A percentile compares a stretch with the other conserved stretches of the same genome.
Evolutionary conservation across 192 early-diverging fungal species (phyloP).

Genomic region (Coemansia erecta): DNA sequence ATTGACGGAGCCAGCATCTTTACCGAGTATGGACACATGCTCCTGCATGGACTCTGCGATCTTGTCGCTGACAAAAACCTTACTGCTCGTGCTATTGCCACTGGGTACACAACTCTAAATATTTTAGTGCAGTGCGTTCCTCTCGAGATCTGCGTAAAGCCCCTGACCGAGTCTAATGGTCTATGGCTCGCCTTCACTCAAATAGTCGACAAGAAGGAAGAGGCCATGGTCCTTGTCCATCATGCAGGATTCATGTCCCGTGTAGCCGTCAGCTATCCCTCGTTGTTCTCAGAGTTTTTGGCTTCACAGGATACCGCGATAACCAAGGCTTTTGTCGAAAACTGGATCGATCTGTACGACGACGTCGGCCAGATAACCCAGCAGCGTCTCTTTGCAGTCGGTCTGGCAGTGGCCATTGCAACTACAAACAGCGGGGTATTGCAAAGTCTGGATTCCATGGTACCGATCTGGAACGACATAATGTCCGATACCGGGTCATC

Average conservation of each 20-base stretch:
- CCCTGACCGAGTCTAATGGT: conserved; percentile 16
- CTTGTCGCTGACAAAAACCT: conserved; percentile 30
- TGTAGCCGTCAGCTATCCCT: conserved; percentile 30
- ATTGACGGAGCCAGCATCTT: conserved; percentile 44
- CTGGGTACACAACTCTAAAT: conserved; percentile 34
- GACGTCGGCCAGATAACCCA: conserved; percentile 29
- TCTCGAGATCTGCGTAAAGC: not conserved
- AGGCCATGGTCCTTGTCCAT: conserved; percentile 17
- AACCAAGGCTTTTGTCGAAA: conserved; percentile 17
- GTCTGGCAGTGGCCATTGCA: conserved; percentile 28
- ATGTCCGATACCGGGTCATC: conserved; percentile 42
- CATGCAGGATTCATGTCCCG: conserved; percentile 41
- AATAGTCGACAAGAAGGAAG: conserved; percentile 36
- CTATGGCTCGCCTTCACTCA: conserved; percentile 42
- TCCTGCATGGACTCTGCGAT: conserved; percentile 24
- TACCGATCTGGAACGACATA: conserved; percentile 49
- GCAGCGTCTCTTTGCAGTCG: conserved; percentile 32
- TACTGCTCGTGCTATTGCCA: conserved; percentile 22
- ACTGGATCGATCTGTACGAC: conserved; percentile 38
- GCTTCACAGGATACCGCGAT: conserved; percentile 20
- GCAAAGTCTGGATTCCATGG: conserved; percentile 26
- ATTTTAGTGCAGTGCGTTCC: conserved; percentile 37
- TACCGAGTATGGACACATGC: conserved; percentile 10
- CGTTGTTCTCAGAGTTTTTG: conserved; percentile 37
- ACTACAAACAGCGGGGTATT: conserved; percentile 37